A percentile compares a stretch with the other conserved stretches of the same genome.
Conservation (phyloP, 2,329 filamentous ascomycete species). For the Hyphodiscus sp. region DNA sequence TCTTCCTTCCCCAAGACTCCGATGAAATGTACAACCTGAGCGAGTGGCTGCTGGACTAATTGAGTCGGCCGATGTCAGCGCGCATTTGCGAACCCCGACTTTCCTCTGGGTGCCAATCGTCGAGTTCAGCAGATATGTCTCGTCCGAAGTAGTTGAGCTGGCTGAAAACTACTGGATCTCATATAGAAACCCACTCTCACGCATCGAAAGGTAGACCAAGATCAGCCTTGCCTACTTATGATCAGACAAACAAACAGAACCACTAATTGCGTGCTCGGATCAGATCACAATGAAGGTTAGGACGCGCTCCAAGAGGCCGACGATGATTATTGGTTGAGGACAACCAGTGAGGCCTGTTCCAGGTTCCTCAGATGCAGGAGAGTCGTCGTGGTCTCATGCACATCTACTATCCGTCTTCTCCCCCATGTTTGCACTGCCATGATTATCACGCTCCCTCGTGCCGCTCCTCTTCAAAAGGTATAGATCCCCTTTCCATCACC, state of each 20-base stretch:
- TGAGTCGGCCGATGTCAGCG: not conserved
- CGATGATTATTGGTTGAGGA: not conserved
- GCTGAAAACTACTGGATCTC: not conserved
- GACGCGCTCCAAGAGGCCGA: not conserved
- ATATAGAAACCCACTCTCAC: not conserved
- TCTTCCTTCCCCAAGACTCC: not conserved
- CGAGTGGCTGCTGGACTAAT: not conserved
- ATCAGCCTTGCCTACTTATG: not conserved
- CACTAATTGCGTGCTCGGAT: not conserved
- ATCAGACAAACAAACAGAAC: not conserved
- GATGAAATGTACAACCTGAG: not conserved
- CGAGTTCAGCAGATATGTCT: not conserved
- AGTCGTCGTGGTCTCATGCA: not conserved
- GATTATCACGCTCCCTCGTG: not conserved
- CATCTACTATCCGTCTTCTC: not conserved
- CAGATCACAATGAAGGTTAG: not conserved
- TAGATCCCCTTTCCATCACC: not conserved
- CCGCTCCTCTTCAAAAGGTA: not conserved
- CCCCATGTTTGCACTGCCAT: not conserved
- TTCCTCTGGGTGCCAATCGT: not conserved
- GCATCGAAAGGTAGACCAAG: not conserved
- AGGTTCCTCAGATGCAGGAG: not conserved
- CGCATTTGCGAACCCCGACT: not conserved
- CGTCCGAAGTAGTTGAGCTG: not conserved
- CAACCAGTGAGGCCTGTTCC: not conserved